Conservation (phyloP, 129 eudicot genomes). For the Lonicera japonica region DNA sequence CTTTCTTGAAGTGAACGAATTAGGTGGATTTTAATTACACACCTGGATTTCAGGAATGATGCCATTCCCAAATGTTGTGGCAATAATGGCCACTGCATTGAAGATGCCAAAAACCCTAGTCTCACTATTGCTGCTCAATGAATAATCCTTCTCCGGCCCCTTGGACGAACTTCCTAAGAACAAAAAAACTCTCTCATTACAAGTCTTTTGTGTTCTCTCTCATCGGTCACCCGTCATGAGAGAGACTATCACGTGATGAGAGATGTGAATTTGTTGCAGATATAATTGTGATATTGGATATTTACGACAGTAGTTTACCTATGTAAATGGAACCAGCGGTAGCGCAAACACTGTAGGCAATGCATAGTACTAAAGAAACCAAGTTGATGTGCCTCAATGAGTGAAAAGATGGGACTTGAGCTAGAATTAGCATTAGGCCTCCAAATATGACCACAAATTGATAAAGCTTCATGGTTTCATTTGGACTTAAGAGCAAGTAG, state of each 20-base stretch:
- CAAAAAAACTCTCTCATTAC: neutral
- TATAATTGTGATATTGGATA: too few relatives aligned
- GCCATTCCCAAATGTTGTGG: conserved; percentile 92
- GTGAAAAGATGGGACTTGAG: conserved; percentile 95
- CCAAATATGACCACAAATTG: conserved; percentile 74
- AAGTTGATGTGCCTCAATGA: conserved; percentile 83
- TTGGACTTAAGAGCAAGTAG: conserved; percentile 51
- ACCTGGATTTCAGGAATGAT: conserved; percentile 98
- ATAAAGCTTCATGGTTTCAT: conserved; percentile 72
- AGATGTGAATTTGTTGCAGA: too few relatives aligned
- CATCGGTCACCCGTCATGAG: too few relatives aligned
- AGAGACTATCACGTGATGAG: too few relatives aligned
- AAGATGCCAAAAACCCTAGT: conserved; percentile 67
- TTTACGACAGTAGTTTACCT: conserved; percentile 26
- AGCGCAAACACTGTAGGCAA: conserved; percentile 65
- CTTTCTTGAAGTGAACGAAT: neutral
- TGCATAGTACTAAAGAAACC: conserved; percentile 57
- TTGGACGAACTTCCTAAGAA: conserved; percentile 63
- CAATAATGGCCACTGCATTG: conserved; percentile 80
- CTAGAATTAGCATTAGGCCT: conserved; percentile 61
- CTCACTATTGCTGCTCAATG: conserved; percentile 31
- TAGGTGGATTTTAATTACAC: neutral
- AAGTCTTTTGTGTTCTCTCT: neutral
- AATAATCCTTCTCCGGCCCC: conserved; percentile 56
- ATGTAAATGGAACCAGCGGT: conserved; percentile 79